Evolutionary conservation across 345 rosid genomes (phyloP), one percentile per base, ranked within the genome.

Genomic region (Camelina hispida): DNA sequence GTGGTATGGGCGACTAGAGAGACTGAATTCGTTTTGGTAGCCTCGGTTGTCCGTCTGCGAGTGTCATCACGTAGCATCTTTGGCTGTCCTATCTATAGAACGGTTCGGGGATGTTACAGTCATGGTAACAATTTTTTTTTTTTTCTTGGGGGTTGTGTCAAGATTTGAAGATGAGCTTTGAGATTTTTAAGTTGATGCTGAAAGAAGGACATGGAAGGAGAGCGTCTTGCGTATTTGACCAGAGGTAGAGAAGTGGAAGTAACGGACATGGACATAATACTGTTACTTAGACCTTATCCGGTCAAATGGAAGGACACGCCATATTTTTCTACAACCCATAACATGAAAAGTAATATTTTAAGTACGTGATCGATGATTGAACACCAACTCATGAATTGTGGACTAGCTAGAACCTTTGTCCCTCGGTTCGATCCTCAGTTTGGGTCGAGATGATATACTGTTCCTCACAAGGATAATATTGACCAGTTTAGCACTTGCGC

Each of bases 161-260:
- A 67, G 52, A 42, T 18, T 62, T 69, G 65, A 53, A 44, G 70
- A 60, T 60, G 67, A 28, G 52, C 9, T 55, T n/a, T 52, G 20
- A 56, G 66, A 22, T 56, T 32, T 12, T 47, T 46, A 30, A 18
- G 23, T 46, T 68, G 32, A 70, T 71, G 74, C 58, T 64, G 54
- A 58, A 5, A 20, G 22, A 20, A 20, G 22, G 22, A 20, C 22
- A 20, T 20, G 22, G 65, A 42, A 30, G 17, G 42, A 58, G 40
- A 47, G 67, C 48, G 79, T 68, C 54, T 51, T 75, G 51, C 72
- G 38, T 77, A 32, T 37, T 71, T 71, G 72, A 77, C 77, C 35
- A 65, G 18, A 71, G 48, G 73, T 62, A 71, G 46, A 71, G 68
- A 57, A 77, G 81, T 71, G 76, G 63, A 77, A 66, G 76, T 63